A percentile compares a stretch with the other conserved stretches of the same genome.
These are phyloP conservation scores for Vitis labrusca DNA, from an alignment of 164 flowering plant genomes.

Conservation along the genomic window DNA sequence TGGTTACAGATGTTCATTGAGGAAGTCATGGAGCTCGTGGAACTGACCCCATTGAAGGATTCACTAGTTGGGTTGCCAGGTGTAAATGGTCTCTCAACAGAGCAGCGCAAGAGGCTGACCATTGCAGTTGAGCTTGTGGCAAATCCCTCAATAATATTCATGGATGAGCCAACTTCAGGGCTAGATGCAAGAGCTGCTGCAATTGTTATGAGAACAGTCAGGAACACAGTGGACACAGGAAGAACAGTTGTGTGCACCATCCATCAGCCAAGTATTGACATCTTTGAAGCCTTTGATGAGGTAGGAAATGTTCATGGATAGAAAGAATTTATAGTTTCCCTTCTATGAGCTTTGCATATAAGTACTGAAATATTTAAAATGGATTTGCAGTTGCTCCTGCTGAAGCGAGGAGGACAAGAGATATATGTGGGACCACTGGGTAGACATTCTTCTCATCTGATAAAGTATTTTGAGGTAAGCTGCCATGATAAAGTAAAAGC, in stretches of 20 bases:
- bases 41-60: slow-evolving; percentile 34
- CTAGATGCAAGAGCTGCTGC: slow-evolving; percentile 76
- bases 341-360: no score
- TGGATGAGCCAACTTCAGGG: slow-evolving; percentile 79
- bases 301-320: no score
- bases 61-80: slow-evolving; percentile 60
- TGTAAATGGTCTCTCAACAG: slow-evolving; percentile 56
- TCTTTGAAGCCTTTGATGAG: no score
- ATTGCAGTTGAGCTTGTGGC: slow-evolving; percentile 70
- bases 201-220: slow-evolving; percentile 66
- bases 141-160: slow-evolving; percentile 65
- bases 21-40: slow-evolving; percentile 62
- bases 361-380: no score
- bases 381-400: no score
- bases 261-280: no score
- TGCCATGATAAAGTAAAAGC: no score
- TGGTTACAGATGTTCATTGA: slow-evolving; percentile 50
- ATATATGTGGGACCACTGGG: no score
- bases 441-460: no score
- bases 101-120: slow-evolving; percentile 63
- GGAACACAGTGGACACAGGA: slow-evolving; percentile 68
- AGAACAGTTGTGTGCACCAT: slow-evolving; percentile 36
- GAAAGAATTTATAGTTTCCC: no score
- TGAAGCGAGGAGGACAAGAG: no score
- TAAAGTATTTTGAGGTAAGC: no score